Evolutionary conservation across 140 eudicot species (phyloP), one percentile per base, ranked within the genome.

Genomic region (Anethum foeniculum): DNA sequence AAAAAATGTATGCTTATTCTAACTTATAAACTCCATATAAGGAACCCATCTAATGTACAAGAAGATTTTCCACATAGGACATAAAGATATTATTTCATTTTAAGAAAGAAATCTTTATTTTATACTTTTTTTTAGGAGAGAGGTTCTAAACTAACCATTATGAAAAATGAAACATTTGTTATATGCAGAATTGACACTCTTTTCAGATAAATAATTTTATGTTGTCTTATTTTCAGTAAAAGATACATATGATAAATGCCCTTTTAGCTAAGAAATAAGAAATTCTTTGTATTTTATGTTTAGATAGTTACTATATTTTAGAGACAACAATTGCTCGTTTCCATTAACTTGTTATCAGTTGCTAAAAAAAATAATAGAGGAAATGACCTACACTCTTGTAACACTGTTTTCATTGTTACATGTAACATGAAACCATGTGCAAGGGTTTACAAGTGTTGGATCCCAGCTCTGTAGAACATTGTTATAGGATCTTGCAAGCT

Each of bases 381-480:
- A 46, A 75, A 2, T 46, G 51, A 46, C 78, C 32, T 75, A 75
- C 78, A 75, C 78, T 75, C 78, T 75, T 75, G 46, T 75, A 27
- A 75, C 78, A 46, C 78, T 75, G 62, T 75, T 75, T 75, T 75
- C 78, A 46, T 75, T 75, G 78, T 75, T 75, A 46, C 78, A 75
- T 46, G 78, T 75, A 75, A 75, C 78, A 75, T 75, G 78, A 75
- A 75, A 75, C 78, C 78, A 75, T 13, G 78, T 75, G 78, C 78
- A 75, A 75, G 78, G 78, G 19, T 75, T 75, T 25, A 75, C 78
- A 46, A 77, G 80, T 32, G 71, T 77, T 0, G 80, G 80, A 49
- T 77, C 80, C 80, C 80, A 77, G 34, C 80, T 77, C 80, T 77
- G 80, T 71, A 77, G 30, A 30, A 77, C 80, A 77, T 77, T 77